Base-by-base conservation (phyloP, 805 yeast genomes). In the Zygoascus biomembranicola region DNA sequence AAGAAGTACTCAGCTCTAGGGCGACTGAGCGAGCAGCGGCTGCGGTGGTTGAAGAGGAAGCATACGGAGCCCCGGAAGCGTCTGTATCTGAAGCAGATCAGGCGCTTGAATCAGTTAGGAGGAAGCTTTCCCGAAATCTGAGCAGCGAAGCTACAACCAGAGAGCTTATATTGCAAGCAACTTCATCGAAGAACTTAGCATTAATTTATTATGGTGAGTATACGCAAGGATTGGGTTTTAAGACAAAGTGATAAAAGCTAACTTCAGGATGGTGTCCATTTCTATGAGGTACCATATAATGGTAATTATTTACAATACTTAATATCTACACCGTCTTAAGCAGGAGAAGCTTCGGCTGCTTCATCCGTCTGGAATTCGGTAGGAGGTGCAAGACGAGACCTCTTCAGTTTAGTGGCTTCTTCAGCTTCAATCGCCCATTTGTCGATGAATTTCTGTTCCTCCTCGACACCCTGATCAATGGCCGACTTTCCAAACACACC, bases 71-170 rank as follows among this genome's bases (percentile, higher is more conserved):
- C 10, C 19, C 23, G 20, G 39, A 13, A 19, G 31, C 49, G 11
- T 79, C 76, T 53, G 83, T 79, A 0, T 76, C 82, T 16, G 96
- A 89, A 62, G 96, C 97, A 0, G 82, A 79, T 10, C 74, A 85
- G 53, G 97, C 97, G 0, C 75, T 94, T 31, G 74, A 75, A 39
- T 80, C 80, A 2, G 97, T 92, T 2, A 73, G 78, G 51, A 81
- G 76, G 19, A 94, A 94, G 65, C 70, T 92, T 45, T 85, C 86
- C 0, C 76, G 76, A 37, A 86, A 83, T 0, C 72, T 94, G 49
- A 88, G 90, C 63, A 79, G 80, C 8, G 97, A 90, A 61, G 96
- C 97, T 0, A 80, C 81, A 0, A 92, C 92, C 1, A 77, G 92
- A 52, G 94, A 87, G 62, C 70, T 92, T 57, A 81, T 90, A 6